Evolutionary conservation across 2,329 filamentous ascomycete genomes (phyloP).

Genomic region (Neonectria magnoliae): DNA sequence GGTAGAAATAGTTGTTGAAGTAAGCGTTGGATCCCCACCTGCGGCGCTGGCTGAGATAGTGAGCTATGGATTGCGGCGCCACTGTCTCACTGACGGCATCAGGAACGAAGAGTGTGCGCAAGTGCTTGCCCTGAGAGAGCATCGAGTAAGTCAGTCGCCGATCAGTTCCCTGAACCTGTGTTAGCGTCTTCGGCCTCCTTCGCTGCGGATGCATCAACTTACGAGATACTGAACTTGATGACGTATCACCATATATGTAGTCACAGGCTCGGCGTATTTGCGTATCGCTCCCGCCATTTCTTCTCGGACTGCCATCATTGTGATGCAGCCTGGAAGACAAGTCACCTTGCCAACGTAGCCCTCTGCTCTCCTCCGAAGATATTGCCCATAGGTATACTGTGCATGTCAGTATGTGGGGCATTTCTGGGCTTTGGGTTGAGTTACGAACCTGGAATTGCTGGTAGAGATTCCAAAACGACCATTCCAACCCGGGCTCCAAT

Average conservation of each 20-base stretch:
- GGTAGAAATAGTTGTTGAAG: slow-evolving; percentile 50
- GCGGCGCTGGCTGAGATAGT: slow-evolving; percentile 47
- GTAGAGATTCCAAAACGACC: slow-evolving; percentile 38
- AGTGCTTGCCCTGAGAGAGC: slow-evolving; percentile 34
- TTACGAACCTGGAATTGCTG: slow-evolving; percentile 35
- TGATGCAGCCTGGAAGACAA: slow-evolving; percentile 36
- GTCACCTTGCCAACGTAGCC: slow-evolving; percentile 32
- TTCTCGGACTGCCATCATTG: slow-evolving; percentile 34
- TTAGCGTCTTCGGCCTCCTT: background rate
- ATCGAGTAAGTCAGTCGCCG: slow-evolving; percentile 36
- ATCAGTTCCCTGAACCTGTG: slow-evolving; percentile 28
- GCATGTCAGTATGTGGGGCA: accelerated
- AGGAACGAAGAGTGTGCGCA: slow-evolving; percentile 45
- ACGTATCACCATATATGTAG: slow-evolving; percentile 29
- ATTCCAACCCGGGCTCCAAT: slow-evolving; percentile 34
- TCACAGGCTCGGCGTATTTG: slow-evolving; percentile 35
- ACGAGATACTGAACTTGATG: slow-evolving; percentile 39
- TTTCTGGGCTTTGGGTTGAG: accelerated
- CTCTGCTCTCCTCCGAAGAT: slow-evolving; percentile 34
- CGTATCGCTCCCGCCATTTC: slow-evolving; percentile 37
- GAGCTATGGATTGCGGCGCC: slow-evolving; percentile 46
- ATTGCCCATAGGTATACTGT: slow-evolving; percentile 36
- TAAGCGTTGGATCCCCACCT: slow-evolving; percentile 50
- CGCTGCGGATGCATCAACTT: background rate
- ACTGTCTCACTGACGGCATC: slow-evolving; percentile 48